phyloP scores from a whole-genome alignment of 2,329 filamentous ascomycete species.

The Fusarium dlaminii region DNA sequence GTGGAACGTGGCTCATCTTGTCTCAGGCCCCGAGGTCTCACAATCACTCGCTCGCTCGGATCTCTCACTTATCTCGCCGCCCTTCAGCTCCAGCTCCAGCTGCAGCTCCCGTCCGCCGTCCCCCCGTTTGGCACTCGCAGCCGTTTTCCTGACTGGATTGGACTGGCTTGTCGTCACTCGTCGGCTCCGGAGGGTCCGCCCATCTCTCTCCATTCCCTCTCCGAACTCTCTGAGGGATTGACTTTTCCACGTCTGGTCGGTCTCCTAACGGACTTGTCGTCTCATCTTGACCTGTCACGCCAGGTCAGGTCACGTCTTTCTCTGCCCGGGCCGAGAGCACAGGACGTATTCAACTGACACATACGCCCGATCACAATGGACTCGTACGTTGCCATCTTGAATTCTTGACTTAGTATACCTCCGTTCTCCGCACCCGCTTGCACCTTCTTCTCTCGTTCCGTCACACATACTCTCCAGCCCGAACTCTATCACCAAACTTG shows the following conservation, averaged over 20 bases:
- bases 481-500: constrained; percentile 27
- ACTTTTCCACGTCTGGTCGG: constrained; percentile 1
- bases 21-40: constrained; percentile 26
- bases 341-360: constrained; percentile 40
- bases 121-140: constrained; percentile 4
- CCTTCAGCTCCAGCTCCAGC: neutral
- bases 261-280: constrained; percentile 12
- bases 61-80: constrained; percentile 1
- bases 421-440: constrained; percentile 4
- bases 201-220: constrained; percentile 28
- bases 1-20: constrained; percentile 33
- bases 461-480: constrained; percentile 1
- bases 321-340: constrained; percentile 38
- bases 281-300: constrained; percentile 27
- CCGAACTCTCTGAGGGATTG: constrained; percentile 3
- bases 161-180: constrained; percentile 22
- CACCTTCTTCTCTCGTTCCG: constrained; percentile 5
- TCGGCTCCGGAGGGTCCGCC: constrained; percentile 31
- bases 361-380: constrained; percentile 42
- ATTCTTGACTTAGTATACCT: constrained; percentile 29
- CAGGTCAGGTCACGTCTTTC: constrained; percentile 42
- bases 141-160: constrained; percentile 23
- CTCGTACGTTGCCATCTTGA: constrained; percentile 42
- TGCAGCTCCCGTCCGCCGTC: neutral
- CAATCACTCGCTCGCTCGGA: constrained; percentile 10